Evolutionary conservation across 805 yeast species (phyloP).

Genomic region (Henningerozyma blattae): DNA sequence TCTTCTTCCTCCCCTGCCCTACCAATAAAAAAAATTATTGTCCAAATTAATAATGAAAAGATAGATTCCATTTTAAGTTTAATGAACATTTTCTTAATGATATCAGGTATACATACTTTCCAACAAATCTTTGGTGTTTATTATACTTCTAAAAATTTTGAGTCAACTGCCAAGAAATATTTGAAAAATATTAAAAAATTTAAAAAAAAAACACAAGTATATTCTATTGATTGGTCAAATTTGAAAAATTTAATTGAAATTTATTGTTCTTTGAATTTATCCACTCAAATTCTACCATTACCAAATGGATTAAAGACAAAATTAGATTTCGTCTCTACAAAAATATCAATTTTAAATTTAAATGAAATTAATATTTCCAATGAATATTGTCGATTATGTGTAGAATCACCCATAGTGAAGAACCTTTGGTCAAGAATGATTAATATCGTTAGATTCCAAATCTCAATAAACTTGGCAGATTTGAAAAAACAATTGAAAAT

Average conservation of each 20-base stretch:
- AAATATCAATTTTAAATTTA: slow-evolving; percentile 10
- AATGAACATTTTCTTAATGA: slow-evolving; percentile 33
- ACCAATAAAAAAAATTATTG: slow-evolving; percentile 13
- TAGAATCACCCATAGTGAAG: slow-evolving; percentile 38
- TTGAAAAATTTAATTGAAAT: slow-evolving; percentile 15
- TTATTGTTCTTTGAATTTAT: slow-evolving; percentile 10
- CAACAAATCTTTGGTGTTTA: slow-evolving; percentile 29
- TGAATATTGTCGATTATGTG: slow-evolving; percentile 31
- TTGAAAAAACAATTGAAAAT: slow-evolving; percentile 12
- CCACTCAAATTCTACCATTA: slow-evolving; percentile 25
- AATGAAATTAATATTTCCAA: slow-evolving; percentile 18
- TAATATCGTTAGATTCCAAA: slow-evolving; percentile 27
- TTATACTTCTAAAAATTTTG: slow-evolving; percentile 13
- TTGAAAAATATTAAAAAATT: slow-evolving; percentile 9
- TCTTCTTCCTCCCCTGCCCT: too few relatives aligned
- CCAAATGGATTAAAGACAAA: slow-evolving; percentile 39
- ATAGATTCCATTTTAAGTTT: slow-evolving; percentile 27
- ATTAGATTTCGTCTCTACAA: slow-evolving; percentile 29
- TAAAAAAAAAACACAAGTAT: slow-evolving; percentile 7
- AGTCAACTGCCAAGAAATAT: slow-evolving; percentile 20
- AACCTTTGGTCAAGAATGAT: slow-evolving; percentile 39
- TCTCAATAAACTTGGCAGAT: slow-evolving; percentile 20
- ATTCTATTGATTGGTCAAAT: slow-evolving; percentile 12
- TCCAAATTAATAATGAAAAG: slow-evolving; percentile 18
- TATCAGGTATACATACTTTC: slow-evolving; percentile 34